Percentiles rank a stretch among this genome's conserved stretches.
phyloP scores from a whole-genome alignment of 371 early-diverging fungal species.

The Mucor saturninus region DNA sequence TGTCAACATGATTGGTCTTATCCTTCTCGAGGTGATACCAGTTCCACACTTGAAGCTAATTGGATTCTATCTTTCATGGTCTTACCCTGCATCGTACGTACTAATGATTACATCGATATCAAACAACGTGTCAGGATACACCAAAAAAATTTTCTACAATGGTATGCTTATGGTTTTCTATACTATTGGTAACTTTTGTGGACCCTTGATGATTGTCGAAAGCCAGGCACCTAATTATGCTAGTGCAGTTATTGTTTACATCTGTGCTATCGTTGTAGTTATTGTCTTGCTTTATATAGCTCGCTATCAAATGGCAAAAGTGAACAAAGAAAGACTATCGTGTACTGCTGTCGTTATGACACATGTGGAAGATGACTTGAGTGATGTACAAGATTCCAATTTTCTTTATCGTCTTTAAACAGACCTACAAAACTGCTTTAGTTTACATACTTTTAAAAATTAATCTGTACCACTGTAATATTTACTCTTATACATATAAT shows the following conservation, averaged over 20 bases:
- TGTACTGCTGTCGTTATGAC: conserved; percentile 11
- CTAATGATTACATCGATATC: conserved; percentile 29
- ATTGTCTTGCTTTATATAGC: conserved; percentile 26
- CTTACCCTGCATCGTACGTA: conserved; percentile 34
- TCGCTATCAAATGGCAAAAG: conserved; percentile 31
- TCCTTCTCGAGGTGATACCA: conserved; percentile 39
- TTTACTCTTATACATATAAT: not conserved
- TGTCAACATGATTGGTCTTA: conserved; percentile 37
- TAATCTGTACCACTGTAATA: not conserved
- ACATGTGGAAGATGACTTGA: conserved; percentile 43
- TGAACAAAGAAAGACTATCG: conserved; percentile 26
- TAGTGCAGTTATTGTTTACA: conserved; percentile 31
- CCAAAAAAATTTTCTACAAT: conserved; percentile 45
- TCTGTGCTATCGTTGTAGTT: conserved; percentile 28
- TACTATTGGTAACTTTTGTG: conserved; percentile 40
- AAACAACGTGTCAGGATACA: conserved; percentile 41
- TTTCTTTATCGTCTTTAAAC: conserved; percentile 44
- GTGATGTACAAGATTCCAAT: conserved; percentile 44
- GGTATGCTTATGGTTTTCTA: conserved; percentile 36
- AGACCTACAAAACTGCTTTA: not conserved
- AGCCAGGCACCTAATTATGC: conserved; percentile 22
- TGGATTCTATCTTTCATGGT: conserved; percentile 36
- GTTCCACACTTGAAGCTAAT: conserved; percentile 30
- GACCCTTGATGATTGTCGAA: conserved; percentile 35
- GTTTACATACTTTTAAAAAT: not conserved